Conservation (phyloP, 78 protist species). For the Corallochytrium limacisporum region DNA sequence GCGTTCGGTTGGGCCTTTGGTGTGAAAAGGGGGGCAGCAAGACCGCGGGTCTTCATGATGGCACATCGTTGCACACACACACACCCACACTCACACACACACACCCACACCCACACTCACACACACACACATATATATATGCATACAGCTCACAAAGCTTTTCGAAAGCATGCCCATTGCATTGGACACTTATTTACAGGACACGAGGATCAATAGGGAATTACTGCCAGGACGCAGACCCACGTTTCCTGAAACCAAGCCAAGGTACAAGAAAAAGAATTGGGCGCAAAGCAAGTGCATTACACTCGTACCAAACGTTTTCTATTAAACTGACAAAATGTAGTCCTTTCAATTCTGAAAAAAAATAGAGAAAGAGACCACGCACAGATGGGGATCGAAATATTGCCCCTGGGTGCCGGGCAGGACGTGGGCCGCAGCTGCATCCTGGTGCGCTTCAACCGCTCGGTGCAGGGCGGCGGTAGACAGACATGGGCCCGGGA, state of each 20-base stretch:
- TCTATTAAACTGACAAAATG: not conserved
- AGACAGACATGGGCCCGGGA: too few relatives aligned
- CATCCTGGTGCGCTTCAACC: conserved; percentile 70
- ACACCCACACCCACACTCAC: not conserved
- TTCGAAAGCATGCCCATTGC: not conserved
- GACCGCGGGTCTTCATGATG: too few relatives aligned
- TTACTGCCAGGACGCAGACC: not conserved
- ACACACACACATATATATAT: not conserved
- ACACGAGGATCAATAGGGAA: not conserved
- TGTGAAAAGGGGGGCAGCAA: too few relatives aligned
- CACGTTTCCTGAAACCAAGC: not conserved
- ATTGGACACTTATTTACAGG: not conserved
- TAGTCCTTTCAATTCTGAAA: not conserved
- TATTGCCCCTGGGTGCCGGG: conserved; percentile 64
- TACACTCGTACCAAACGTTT: not conserved
- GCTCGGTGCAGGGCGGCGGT: too few relatives aligned
- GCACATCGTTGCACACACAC: too few relatives aligned
- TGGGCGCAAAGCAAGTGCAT: not conserved
- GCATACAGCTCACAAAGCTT: not conserved
- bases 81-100: not conserved
- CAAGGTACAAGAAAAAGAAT: not conserved
- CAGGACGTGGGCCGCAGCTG: conserved; percentile 91
- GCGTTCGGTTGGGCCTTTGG: too few relatives aligned
- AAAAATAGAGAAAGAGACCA: not conserved
- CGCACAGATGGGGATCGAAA: conserved; percentile 7